Evolutionary conservation across 164 flowering plant species (phyloP), one percentile per base, ranked within the genome.

Genomic region (Vitis cinerea): DNA sequence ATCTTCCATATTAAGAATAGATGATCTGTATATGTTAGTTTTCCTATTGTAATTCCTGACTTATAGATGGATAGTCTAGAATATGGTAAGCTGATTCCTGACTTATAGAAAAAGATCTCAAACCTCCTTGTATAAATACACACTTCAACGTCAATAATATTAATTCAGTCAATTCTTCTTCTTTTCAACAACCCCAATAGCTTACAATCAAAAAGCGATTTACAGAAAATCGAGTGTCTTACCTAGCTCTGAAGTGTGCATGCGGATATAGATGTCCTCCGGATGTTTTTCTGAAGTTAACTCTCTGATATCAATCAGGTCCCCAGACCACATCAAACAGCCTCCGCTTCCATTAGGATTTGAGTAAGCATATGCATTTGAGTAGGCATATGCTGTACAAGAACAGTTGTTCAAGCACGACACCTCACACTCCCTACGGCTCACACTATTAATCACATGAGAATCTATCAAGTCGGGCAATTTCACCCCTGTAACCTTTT

Each of bases 401-500:
- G 65, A 13, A 15, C 65, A 62, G 50, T 62, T 62, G 11, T n/a
- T 62, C 11, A 15, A 37, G 65, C 65, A 62, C 52, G 5, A 10
- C 1, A 2, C 51, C 50, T 44, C 14, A 14, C 65, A 62, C 37
- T 37, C 52, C 2, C 16, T 37, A 3, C 47, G 50, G 16, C 65
- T 62, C 52, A 47, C 47, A 37, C 27, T 8, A 12, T 0, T 31
- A 19, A 61, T 15, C 61, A 72, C 66, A 56, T 59, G 14, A 19
- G 3, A 16, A 2, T 0, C 15, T 9, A 58, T 47, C 1, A 65
- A 5, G 10, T 67, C 62, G 0, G 71, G 75, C 17, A 73, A 2
- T 11, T 55, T 67, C 44, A 48, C 11, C 15, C 31, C 48, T 12
- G 19, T 4, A 14, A 61, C 23, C 48, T 67, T 73, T 57, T 14